Percentiles rank a stretch among this genome's conserved stretches.
Evolutionary conservation across 1,284 basidiomycete genomes (phyloP).

Genomic region (Cutaneotrichosporon dermatis): DNA sequence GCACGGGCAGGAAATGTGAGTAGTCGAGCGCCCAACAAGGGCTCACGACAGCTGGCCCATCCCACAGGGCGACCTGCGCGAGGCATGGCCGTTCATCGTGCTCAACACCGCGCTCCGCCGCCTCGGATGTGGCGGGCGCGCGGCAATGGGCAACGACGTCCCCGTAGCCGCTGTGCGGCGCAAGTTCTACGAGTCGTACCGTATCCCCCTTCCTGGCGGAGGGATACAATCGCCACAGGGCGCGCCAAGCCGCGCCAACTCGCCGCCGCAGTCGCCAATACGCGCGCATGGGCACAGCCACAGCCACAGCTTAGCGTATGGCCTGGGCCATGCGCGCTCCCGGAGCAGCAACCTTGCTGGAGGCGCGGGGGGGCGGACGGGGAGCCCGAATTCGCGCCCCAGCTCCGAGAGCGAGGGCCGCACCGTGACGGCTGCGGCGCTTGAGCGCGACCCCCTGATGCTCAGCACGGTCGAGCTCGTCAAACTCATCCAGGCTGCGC

Average conservation of each 20-base stretch:
- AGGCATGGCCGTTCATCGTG: slow-evolving; percentile 38
- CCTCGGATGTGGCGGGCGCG: slow-evolving; percentile 45
- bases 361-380: neutral
- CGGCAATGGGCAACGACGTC: slow-evolving; percentile 39
- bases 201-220: slow-evolving; percentile 27
- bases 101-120: slow-evolving; percentile 43
- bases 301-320: too few species aligned
- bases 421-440: neutral
- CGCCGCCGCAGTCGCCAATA: slow-evolving; percentile 30
- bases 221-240: neutral
- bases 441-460: slow-evolving; percentile 26
- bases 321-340: neutral
- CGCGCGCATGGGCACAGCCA: neutral
- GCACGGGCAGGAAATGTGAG: slow-evolving; percentile 44
- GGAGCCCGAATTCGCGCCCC: neutral
- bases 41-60: slow-evolving; percentile 27
- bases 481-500: slow-evolving; percentile 39
- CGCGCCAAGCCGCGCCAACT: slow-evolving; percentile 10
- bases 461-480: slow-evolving; percentile 38
- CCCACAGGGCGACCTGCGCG: slow-evolving; percentile 39
- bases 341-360: neutral
- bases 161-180: slow-evolving; percentile 37
- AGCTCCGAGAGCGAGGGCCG: neutral
- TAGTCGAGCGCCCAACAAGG: neutral
- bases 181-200: slow-evolving; percentile 43